Base-by-base conservation (phyloP, 495 filamentous ascomycete genomes). In the Evernia prunastri region DNA sequence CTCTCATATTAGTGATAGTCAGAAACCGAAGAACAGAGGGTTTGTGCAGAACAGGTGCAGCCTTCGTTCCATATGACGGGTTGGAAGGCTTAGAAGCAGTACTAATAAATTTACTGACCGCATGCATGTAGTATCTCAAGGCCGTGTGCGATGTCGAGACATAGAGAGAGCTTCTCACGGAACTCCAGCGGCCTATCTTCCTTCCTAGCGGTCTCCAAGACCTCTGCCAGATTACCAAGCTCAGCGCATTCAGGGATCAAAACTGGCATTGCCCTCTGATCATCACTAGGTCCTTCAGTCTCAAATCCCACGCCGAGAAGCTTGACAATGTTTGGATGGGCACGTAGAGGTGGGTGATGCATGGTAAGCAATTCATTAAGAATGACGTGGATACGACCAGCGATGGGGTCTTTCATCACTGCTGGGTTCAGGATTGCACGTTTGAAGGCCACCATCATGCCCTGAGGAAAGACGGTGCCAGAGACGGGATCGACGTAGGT, bases 61-160 rank as follows among this genome's bases (percentile, higher is more conserved):
- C 27, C 27, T 53, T 31, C 25, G 8, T 27, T 31, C 49, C 31
- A 53, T 20, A 9, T 29, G 47, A 13, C 49, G 18, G 27, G 6
- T 27, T 17, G 31, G 31, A 18, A 31, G 15, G n/a, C 3, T 53
- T 17, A 4, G 6, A 27, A 15, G 1, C 23, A 27, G 25, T 51
- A 51, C 25, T 31, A 31, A 31, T 15, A 59, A 59, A 3, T 13
- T 20, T 43, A 59, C 67, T 67, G 17, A 70, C 69, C 70, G 53
- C 71, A 72, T 31, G 71, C 70, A 65, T 72, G 71, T 18, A 72
- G 65, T n/a, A 70, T 66, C 53, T 72, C 70, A 27, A 72, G 42
- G 33, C 71, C 71, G 47, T 72, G 70, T 33, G 70, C 70, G 56
- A 72, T 63, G 45, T 72, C 71, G 25, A 69, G 29, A 45, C 70